Evolutionary conservation across 108 stramenopile species (phyloP), one percentile per base, ranked within the genome.

Genomic region (Cyclotella cryptica): DNA sequence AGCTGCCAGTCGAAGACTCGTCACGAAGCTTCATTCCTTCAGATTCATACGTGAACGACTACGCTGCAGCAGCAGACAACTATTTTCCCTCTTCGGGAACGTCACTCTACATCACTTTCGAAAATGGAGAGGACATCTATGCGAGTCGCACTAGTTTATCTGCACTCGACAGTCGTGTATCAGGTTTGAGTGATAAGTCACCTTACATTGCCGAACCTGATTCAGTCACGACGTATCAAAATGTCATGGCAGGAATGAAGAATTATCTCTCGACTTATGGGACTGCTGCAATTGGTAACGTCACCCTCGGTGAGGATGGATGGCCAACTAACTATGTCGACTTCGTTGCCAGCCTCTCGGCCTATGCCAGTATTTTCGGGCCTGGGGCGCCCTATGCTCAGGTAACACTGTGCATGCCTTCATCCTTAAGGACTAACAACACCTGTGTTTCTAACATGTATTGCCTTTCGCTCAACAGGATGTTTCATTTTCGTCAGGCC

Each of bases 1-100:
- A 88, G 30, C 71, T 89, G 24, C 70, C 83, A 0, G 87, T 89
- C 6, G 89, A 89, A 71, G 85, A 89, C 69, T 71, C 86, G 11
- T n/a, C 66, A 18, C 85, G 89, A 12, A 72, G 64, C 65, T 95
- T 95, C 66, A 92, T 95, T 47, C 94, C 94, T n/a, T 75, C 75
- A 18, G 90, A 80, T 63, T 84, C 81, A n/a, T 95, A 95, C 75
- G 41, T 95, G 12, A 78, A 82, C n/a, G 84, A 83, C 40, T 93
- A 87, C 44, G 57, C 82, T 39, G 84, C 66, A 11, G 80, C 79
- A 21, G 76, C 78, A 9, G 89, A 89, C 61, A 55, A 71, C 9
- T 86, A 72, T 60, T 89, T 84, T 47, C 87, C 87, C 40, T 69
- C 79, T 7, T 58, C 69, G 18, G 89, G 89, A 22, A 72, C 73